Evolutionary conservation across 2,329 filamentous ascomycete species (phyloP).

Genomic region (Hortaea werneckii): DNA sequence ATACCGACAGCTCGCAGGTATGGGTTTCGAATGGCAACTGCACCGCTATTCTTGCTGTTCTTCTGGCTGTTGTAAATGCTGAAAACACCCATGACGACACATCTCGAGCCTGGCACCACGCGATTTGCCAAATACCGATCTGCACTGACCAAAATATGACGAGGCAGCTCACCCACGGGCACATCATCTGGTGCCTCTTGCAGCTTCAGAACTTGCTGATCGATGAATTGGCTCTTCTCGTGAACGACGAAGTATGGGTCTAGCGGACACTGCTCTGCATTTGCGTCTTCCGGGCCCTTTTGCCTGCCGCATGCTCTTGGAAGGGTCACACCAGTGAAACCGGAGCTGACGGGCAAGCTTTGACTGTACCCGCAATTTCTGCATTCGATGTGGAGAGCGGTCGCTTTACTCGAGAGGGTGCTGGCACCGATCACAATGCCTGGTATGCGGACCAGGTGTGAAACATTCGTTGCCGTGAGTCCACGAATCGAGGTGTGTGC

Average conservation of each 20-base stretch:
- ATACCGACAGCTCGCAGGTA: conserved; percentile 91
- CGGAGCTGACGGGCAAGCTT: conserved; percentile 63
- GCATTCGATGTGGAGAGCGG: conserved; percentile 75
- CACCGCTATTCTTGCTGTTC: conserved; percentile 67
- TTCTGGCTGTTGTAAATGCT: conserved; percentile 89
- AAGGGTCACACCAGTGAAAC: conserved; percentile 78
- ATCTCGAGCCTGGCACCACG: conserved; percentile 88
- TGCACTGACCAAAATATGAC: conserved; percentile 92
- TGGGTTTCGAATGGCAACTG: conserved; percentile 89
- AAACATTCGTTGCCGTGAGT: conserved; percentile 84
- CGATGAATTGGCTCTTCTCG: conserved; percentile 87
- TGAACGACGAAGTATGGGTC: conserved; percentile 95
- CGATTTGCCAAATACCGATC: conserved; percentile 92
- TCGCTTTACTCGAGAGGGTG: conserved; percentile 92
- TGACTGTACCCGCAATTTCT: conserved; percentile 69
- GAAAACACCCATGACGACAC: conserved; percentile 93
- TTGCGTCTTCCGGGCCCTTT: conserved; percentile 37
- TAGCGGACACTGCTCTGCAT: conserved; percentile 73
- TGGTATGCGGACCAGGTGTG: conserved; percentile 88
- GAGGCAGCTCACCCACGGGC: conserved; percentile 86
- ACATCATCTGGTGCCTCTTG: conserved; percentile 97
- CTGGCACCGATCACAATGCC: conserved; percentile 97
- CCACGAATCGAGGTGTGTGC: conserved; percentile 89
- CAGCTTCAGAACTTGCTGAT: conserved; percentile 95
- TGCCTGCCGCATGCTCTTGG: conserved; percentile 65